These are phyloP conservation scores for Aspergillus calidoustus DNA, from an alignment of 2,329 filamentous ascomycete species.

Conservation along the genomic window DNA sequence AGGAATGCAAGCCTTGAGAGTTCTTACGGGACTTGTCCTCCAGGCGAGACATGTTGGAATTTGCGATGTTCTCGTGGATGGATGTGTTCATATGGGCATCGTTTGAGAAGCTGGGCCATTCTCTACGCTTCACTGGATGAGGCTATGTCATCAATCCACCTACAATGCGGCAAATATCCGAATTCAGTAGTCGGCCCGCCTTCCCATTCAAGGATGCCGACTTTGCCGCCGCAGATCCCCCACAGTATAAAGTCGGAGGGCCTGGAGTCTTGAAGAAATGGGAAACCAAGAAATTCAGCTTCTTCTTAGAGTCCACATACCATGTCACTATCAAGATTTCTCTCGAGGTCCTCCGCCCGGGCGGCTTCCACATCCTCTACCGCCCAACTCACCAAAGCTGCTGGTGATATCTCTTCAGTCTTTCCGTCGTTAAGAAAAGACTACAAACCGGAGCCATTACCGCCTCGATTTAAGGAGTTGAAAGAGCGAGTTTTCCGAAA, in stretches of 20 bases:
- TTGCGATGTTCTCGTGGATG: too few relatives aligned
- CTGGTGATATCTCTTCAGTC: conserved; percentile 54
- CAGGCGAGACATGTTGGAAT: too few relatives aligned
- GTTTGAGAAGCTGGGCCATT: too few relatives aligned
- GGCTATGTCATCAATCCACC: not conserved
- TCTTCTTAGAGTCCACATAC: conserved; percentile 5
- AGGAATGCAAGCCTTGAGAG: too few relatives aligned
- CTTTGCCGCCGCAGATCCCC: conserved; percentile 16
- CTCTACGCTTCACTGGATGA: too few relatives aligned
- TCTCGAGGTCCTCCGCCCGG: conserved; percentile 34
- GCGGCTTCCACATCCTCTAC: conserved; percentile 38
- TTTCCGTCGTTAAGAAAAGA: conserved; percentile 52
- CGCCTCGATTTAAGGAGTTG: conserved; percentile 47
- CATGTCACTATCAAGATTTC: conserved; percentile 36
- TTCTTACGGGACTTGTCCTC: too few relatives aligned
- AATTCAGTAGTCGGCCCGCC: conserved; percentile 20
- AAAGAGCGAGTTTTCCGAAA: conserved; percentile 45
- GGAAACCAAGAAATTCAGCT: not conserved
- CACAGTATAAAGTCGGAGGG: conserved; percentile 24
- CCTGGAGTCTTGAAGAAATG: not conserved
- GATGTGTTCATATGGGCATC: too few relatives aligned
- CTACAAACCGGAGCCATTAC: conserved; percentile 47
- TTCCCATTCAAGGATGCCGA: conserved; percentile 18
- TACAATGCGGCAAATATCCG: conserved; percentile 14
- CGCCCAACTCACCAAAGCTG: conserved; percentile 46